Evolutionary conservation across 176 grass and related monocot species (phyloP).

Genomic region (Pontederia paniculata): DNA sequence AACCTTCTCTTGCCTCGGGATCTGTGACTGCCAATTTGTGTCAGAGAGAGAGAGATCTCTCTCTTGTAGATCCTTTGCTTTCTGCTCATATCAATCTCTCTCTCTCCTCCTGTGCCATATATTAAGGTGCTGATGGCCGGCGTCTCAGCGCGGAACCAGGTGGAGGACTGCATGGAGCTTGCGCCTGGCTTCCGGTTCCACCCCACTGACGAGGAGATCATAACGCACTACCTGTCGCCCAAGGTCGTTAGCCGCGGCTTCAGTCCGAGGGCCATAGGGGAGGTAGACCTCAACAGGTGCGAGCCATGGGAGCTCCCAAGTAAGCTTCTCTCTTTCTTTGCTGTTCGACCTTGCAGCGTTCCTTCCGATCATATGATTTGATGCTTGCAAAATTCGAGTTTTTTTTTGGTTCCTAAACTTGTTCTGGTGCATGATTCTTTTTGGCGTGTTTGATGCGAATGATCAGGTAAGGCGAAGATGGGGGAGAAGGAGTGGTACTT

Average conservation of each 20-base stretch:
- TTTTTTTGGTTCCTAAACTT: too few relatives aligned
- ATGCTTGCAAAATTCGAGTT: too few relatives aligned
- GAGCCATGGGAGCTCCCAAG: slow-evolving; percentile 86
- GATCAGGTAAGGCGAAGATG: slow-evolving; percentile 28
- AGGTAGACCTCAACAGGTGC: slow-evolving; percentile 87
- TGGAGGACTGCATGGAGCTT: slow-evolving; percentile 52
- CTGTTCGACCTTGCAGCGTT: background rate
- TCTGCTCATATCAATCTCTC: too few relatives aligned
- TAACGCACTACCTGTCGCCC: slow-evolving; percentile 64
- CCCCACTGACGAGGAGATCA: slow-evolving; percentile 89
- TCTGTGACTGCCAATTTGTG: background rate
- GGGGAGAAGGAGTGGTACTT: slow-evolving; percentile 51
- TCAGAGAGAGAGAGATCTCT: background rate
- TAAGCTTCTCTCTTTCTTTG: background rate
- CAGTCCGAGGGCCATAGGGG: slow-evolving; percentile 53
- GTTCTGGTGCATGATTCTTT: too few relatives aligned
- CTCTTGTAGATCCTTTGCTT: background rate
- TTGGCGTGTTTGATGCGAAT: background rate
- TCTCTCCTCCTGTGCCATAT: background rate
- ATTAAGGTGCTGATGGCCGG: too few relatives aligned
- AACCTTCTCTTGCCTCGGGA: background rate
- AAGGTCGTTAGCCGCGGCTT: slow-evolving; percentile 44
- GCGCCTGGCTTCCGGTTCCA: slow-evolving; percentile 88
- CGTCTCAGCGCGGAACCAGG: slow-evolving; percentile 23
- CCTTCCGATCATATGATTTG: too few relatives aligned